phyloP scores from a whole-genome alignment of 176 grass and related monocot genomes.

The Thalia dealbata region DNA sequence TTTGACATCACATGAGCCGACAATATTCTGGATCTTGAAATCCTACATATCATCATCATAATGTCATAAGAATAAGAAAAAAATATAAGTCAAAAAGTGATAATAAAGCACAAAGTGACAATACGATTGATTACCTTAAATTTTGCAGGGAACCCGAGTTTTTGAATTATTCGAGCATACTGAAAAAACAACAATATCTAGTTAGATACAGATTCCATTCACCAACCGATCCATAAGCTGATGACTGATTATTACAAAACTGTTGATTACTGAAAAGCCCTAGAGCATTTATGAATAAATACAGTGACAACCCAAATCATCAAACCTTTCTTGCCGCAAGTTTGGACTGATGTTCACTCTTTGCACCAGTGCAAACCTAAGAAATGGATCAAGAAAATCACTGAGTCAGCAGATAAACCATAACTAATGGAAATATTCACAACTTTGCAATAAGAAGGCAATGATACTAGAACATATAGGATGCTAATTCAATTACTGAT shows the following conservation, averaged over 20 bases:
- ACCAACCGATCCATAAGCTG: not conserved
- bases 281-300: not conserved
- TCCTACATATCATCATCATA: constrained; percentile 29
- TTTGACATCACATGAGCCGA: constrained; percentile 92
- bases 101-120: not conserved
- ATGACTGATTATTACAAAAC: not conserved
- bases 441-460: not conserved
- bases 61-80: constrained; percentile 3
- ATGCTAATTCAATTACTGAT: not conserved
- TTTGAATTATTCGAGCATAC: constrained; percentile 99
- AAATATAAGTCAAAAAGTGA: not conserved
- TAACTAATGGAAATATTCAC: not conserved
- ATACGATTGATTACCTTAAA: constrained; percentile 60
- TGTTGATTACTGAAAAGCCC: not conserved
- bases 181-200: constrained; percentile 23
- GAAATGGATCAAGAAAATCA: not conserved
- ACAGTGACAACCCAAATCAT: not conserved
- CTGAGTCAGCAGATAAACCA: not conserved
- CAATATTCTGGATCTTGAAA: constrained; percentile 98
- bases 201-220: not conserved
- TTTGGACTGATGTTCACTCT: constrained; percentile 55
- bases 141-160: constrained; percentile 93
- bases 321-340: constrained; percentile 26
- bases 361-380: constrained; percentile 42
- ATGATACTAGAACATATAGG: not conserved